Base-by-base conservation (phyloP, 257 asterid genomes). In the Mentha longifolia region DNA sequence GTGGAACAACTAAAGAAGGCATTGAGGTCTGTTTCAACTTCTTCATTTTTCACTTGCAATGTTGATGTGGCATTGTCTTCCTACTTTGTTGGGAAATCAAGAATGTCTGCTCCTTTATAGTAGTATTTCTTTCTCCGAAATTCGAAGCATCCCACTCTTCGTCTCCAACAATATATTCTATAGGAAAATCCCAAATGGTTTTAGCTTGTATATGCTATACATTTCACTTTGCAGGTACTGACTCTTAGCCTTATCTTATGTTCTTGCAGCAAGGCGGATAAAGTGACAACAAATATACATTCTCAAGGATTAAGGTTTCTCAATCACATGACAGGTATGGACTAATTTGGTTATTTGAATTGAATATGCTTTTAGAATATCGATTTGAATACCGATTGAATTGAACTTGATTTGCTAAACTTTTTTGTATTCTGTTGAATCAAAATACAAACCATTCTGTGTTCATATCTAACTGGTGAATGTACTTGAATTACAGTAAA, bases 231-330 rank as follows among this genome's bases (percentile, higher is more conserved):
- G 9, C 42, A 14, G 28, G 17, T 55, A 65, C 76, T 67, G n/a
- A 78, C 33, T 57, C 45, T 61, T 22, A 61, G 61, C 37, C 52
- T 64, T 22, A n/a, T 58, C 74, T 49, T 62, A 8, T 68, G 54
- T 55, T 46, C 62, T 56, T 51, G 66, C 95, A 94, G 98, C 73
- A 88, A 86, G 56, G 96, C 96, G 13, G 86, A 83, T 77, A 88
- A 86, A 80, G 96, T 91, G 77, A 91, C 96, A 54, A 87, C 97
- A 20, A 91, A 94, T 76, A 62, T 61, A 47, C 85, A 83, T 78
- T 94, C 98, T 49, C 98, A 94, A 62, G 98, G 98, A 80, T 84
- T 94, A 71, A 73, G 98, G 66, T 87, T 94, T 80, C 87, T 91
- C 71, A 86, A 81, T 54, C 94, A 94, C 76, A 51, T 94, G 56